These are phyloP conservation scores for Coemansia sp. DNA, from an alignment of 192 early-diverging fungal species.

Conservation along the genomic window DNA sequence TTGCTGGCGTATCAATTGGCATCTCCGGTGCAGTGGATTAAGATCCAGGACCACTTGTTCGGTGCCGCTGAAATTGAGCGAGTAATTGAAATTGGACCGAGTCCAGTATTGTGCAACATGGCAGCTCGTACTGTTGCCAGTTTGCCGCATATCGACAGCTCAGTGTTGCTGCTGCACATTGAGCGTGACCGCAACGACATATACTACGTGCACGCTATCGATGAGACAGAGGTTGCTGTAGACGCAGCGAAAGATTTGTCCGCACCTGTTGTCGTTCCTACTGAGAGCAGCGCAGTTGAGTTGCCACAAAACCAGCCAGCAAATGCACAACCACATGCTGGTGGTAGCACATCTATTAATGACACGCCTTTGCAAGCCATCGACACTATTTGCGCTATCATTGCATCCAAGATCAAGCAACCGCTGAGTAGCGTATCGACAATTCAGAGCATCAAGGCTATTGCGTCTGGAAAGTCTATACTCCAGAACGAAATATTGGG, in stretches of 20 bases:
- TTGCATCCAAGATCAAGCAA: slow-evolving; percentile 92
- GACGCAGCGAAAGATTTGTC: neutral
- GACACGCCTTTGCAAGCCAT: slow-evolving; percentile 75
- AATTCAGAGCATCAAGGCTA: slow-evolving; percentile 72
- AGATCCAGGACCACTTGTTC: slow-evolving; percentile 86
- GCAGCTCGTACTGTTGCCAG: slow-evolving; percentile 54
- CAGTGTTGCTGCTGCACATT: slow-evolving; percentile 14
- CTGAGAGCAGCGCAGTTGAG: neutral
- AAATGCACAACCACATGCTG: neutral
- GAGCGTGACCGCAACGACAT: slow-evolving; percentile 23
- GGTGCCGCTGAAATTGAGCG: slow-evolving; percentile 73
- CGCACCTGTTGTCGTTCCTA: neutral
- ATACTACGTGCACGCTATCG: slow-evolving; percentile 7
- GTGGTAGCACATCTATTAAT: slow-evolving; percentile 22
- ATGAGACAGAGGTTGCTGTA: neutral
- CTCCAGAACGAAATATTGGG: slow-evolving; percentile 98
- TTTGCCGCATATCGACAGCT: neutral
- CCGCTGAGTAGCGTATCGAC: slow-evolving; percentile 67
- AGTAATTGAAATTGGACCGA: slow-evolving; percentile 85
- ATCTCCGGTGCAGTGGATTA: slow-evolving; percentile 91
- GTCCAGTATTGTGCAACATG: slow-evolving; percentile 86
- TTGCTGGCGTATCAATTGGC: slow-evolving; percentile 93
- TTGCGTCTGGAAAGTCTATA: slow-evolving; percentile 91
- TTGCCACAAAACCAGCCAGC: neutral
- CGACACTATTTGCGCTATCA: slow-evolving; percentile 73